Base-by-base conservation (phyloP, 2,329 filamentous ascomycete genomes). In the Chaetomium strumarium region DNA sequence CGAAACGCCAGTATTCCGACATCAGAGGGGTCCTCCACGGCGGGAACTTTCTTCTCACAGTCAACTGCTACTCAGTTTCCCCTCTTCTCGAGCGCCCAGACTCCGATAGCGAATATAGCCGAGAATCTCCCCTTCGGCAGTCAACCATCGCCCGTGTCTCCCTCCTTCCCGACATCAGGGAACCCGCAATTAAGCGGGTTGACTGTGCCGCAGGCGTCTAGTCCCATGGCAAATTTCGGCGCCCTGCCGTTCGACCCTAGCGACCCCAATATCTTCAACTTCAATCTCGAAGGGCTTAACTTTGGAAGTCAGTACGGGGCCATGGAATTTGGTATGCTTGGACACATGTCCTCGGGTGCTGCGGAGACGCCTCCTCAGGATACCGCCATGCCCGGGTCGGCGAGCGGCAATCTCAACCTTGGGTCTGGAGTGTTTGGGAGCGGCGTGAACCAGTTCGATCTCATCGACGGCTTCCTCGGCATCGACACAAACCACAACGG, bases 301-400 rank as follows among this genome's bases (percentile, higher is more conserved):
- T 99, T 97, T 68, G 91, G 90, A 51, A 97, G 93, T 66, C 90
- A 95, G 59, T 99, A 97, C 66, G 92, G 91, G 55, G 92, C 91
- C 16, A 78, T 96, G 68, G 93, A 97, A 68, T 96, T 97, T 67
- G 88, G 90, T 49, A 96, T 97, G 81, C 80, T 99, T 0, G 90
- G 90, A 29, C 92, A 97, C 67, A 95, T 99, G 88, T 90, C 89
- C 55, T 90, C 88, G n/a, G 88, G 88, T 13, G 86, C 88, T 13
- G 86, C 84, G n/a, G 88, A 93, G 61, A 88, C 84, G 14, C 83
- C 86, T 7, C 81, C 86, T 5, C 82, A 83, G 50, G 88, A 93
- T 54, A 67, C 68, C 7, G 70, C 75, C 5, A 65, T 77, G 52
- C 68, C 73, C 19, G 71, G 74, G 43, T 64, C 67, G 38, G 63